Evolutionary conservation across 306 rosid genomes (phyloP).

Genomic region (Prunus persica): DNA sequence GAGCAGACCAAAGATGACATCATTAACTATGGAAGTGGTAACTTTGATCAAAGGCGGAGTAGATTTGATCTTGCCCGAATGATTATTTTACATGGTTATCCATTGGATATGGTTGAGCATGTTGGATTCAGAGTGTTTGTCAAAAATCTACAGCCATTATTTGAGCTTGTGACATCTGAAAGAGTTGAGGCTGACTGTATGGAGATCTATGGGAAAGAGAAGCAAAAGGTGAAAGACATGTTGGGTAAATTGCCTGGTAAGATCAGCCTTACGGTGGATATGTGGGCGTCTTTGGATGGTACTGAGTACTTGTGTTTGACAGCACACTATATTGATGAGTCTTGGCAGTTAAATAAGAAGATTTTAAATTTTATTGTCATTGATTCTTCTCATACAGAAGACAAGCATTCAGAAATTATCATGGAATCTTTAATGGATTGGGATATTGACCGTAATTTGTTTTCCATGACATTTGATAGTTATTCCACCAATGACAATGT

Average conservation of each 20-base stretch:
- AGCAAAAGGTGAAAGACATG: conserved; percentile 77
- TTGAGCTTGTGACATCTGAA: conserved; percentile 72
- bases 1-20: conserved; percentile 70
- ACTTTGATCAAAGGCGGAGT: conserved; percentile 89
- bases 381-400: conserved; percentile 81
- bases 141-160: conserved; percentile 90
- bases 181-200: conserved; percentile 89
- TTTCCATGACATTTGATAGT: conserved; percentile 82
- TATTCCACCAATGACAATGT: conserved; percentile 65
- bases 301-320: conserved; percentile 79
- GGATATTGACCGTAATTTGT: conserved; percentile 94
- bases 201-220: conserved; percentile 85
- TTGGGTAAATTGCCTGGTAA: conserved; percentile 95
- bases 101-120: conserved; percentile 92
- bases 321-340: conserved; percentile 84
- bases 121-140: conserved; percentile 90
- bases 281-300: conserved; percentile 62
- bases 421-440: conserved; percentile 88
- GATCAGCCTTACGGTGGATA: conserved; percentile 78
- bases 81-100: conserved; percentile 95
- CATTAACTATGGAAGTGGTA: conserved; percentile 42
- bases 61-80: conserved; percentile 94
- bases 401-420: conserved; percentile 70
- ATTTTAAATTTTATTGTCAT: conserved; percentile 64
- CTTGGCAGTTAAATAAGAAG: conserved; percentile 83